These are phyloP conservation scores for Metrosideros polymorpha DNA, from an alignment of 441 rosid genomes.

Conservation along the genomic window DNA sequence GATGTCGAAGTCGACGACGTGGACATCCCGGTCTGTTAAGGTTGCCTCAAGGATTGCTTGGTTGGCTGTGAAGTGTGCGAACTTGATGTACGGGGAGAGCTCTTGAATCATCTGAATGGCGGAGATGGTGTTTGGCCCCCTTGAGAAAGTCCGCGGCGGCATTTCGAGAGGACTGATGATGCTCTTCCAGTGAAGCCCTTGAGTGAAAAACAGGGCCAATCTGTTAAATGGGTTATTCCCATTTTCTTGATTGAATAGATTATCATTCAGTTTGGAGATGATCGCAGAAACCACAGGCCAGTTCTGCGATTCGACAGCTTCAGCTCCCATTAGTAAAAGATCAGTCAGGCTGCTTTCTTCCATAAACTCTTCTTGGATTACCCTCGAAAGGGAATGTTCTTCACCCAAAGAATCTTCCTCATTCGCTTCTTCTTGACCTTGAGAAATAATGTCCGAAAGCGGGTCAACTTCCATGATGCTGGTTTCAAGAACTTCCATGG, in stretches of 20 bases:
- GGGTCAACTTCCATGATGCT: not conserved
- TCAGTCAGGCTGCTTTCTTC: slow-evolving; percentile 7
- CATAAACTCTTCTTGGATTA: not conserved
- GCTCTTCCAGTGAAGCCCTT: slow-evolving; percentile 13
- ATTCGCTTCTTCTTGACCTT: not conserved
- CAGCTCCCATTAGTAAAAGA: slow-evolving; percentile 19
- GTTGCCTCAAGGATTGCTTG: slow-evolving; percentile 25
- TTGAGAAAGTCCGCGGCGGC: not conserved
- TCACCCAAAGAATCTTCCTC: not conserved
- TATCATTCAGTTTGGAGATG: slow-evolving; percentile 1
- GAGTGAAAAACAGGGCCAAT: slow-evolving; percentile 13
- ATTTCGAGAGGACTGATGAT: not conserved
- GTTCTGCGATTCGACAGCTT: slow-evolving; percentile 18
- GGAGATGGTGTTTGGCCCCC: not conserved
- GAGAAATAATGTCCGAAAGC: not conserved
- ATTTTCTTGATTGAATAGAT: not conserved
- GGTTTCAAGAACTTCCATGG: not conserved
- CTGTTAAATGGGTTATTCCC: not conserved
- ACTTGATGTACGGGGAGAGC: slow-evolving; percentile 19
- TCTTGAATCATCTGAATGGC: slow-evolving; percentile 19
- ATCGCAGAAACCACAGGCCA: slow-evolving; percentile 7
- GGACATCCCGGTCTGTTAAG: slow-evolving; percentile 2
- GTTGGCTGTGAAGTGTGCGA: slow-evolving; percentile 22
- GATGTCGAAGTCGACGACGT: slow-evolving; percentile 21
- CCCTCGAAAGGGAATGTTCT: not conserved